A percentile compares a stretch with the other conserved stretches of the same genome.
phyloP scores from a whole-genome alignment of 768 basidiomycete species.

The Tricholoma matsutake region DNA sequence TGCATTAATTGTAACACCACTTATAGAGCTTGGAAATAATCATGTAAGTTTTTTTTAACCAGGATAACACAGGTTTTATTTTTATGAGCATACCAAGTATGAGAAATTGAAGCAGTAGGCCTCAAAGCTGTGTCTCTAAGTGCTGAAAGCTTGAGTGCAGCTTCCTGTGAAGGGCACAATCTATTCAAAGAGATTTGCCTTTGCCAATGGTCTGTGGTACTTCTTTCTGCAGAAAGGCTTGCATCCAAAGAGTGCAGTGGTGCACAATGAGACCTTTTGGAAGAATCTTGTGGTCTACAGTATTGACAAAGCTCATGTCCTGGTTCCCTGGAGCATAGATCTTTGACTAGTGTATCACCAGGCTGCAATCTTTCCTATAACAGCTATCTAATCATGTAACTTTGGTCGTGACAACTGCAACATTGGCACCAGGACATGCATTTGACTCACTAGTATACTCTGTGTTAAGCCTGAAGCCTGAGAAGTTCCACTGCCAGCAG shows the following conservation, averaged over 20 bases:
- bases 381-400: too few relatives aligned
- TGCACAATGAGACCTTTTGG: conserved; percentile 14
- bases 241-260: conserved; percentile 7
- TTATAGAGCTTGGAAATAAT: too few relatives aligned
- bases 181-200: conserved; percentile 16
- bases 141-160: conserved; percentile 13
- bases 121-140: conserved; percentile 15
- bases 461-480: too few relatives aligned
- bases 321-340: not conserved
- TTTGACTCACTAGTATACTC: too few relatives aligned
- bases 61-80: not conserved
- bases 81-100: conserved; percentile 8
- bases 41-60: too few relatives aligned
- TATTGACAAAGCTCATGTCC: conserved; percentile 23
- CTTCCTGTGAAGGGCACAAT: conserved; percentile 11
- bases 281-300: conserved; percentile 19
- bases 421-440: too few relatives aligned
- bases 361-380: too few relatives aligned
- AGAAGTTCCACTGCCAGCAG: too few relatives aligned
- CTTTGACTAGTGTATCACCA: conserved; percentile 9
- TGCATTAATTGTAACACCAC: conserved; percentile 19
- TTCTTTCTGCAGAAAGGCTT: too few relatives aligned
- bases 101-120: conserved; percentile 16
- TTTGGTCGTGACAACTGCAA: too few relatives aligned
- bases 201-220: conserved; percentile 12